Percentiles rank a stretch among this genome's conserved stretches.
Evolutionary conservation across 1,284 basidiomycete genomes (phyloP).

Genomic region (Puccinia horiana): DNA sequence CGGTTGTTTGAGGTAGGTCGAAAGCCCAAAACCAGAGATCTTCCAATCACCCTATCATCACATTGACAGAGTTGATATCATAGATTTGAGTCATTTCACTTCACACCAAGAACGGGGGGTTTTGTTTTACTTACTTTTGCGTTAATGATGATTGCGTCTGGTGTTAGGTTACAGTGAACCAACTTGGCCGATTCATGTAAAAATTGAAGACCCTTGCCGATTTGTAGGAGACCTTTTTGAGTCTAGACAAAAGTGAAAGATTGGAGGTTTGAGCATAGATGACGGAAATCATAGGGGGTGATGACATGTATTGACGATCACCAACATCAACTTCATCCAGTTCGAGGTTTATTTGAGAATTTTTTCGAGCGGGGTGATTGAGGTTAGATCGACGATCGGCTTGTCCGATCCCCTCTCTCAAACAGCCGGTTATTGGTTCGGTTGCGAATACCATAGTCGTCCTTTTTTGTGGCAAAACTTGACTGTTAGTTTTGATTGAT

Average conservation of each 20-base stretch:
- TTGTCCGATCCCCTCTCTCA: slow-evolving; percentile 68
- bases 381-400: slow-evolving; percentile 62
- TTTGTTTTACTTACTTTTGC: slow-evolving; percentile 67
- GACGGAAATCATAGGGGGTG: too few relatives aligned
- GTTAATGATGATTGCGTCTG: slow-evolving; percentile 81
- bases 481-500: not conserved
- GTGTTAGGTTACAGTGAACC: slow-evolving; percentile 86
- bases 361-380: slow-evolving; percentile 57
- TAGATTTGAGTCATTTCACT: slow-evolving; percentile 42
- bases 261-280: too few relatives aligned
- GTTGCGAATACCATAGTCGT: slow-evolving; percentile 88
- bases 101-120: slow-evolving; percentile 46
- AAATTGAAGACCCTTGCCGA: slow-evolving; percentile 90
- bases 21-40: slow-evolving; percentile 82
- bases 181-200: slow-evolving; percentile 85
- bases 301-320: slow-evolving; percentile 43
- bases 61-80: slow-evolving; percentile 52
- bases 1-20: slow-evolving; percentile 72
- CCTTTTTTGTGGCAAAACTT: slow-evolving; percentile 50
- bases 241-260: slow-evolving; percentile 65
- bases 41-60: slow-evolving; percentile 89
- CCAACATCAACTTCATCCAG: slow-evolving; percentile 85
- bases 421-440: slow-evolving; percentile 77
- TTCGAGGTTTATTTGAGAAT: slow-evolving; percentile 63
- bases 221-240: slow-evolving; percentile 90